These are phyloP conservation scores for Exophiala dermatitidis DNA, from an alignment of 2,329 filamentous ascomycete species.

Conservation along the genomic window DNA sequence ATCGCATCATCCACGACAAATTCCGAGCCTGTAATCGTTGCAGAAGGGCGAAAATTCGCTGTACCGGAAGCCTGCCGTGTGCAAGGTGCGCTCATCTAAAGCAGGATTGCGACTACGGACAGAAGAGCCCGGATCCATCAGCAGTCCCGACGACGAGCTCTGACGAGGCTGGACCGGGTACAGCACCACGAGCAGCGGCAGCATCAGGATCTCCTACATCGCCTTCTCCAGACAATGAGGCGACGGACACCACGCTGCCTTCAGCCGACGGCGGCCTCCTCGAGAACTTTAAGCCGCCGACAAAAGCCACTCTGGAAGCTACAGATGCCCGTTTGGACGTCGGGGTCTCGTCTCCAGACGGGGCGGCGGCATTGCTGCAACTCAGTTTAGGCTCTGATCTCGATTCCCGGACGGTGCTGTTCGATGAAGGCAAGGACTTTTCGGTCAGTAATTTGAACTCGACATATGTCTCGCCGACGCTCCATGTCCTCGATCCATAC, in stretches of 20 bases:
- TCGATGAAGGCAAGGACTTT: constrained; percentile 15
- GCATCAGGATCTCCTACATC: not conserved
- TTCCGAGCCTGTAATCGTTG: constrained; percentile 21
- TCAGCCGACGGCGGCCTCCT: too few relatives aligned
- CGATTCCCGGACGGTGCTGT: constrained; percentile 5
- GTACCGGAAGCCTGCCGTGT: constrained; percentile 18
- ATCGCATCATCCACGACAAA: constrained; percentile 22
- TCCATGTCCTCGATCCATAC: constrained; percentile 22
- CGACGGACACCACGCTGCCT: not conserved
- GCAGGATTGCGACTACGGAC: constrained; percentile 18
- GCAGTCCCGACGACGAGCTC: constrained; percentile 1
- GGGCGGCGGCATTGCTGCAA: constrained; percentile 10
- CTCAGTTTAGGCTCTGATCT: constrained; percentile 6
- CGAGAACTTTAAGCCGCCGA: not conserved
- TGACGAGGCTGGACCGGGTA: too few relatives aligned
- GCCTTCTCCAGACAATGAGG: not conserved
- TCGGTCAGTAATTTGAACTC: constrained; percentile 8
- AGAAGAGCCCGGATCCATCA: not conserved
- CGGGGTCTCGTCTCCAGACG: constrained; percentile 10
- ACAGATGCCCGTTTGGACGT: too few relatives aligned
- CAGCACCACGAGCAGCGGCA: too few relatives aligned
- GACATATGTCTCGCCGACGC: constrained; percentile 21
- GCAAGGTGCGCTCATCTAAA: constrained; percentile 16
- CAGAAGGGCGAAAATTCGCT: constrained; percentile 19
- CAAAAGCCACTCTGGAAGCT: too few relatives aligned